phyloP scores from a whole-genome alignment of 371 early-diverging fungal species.

The Rhizopus sp. region DNA sequence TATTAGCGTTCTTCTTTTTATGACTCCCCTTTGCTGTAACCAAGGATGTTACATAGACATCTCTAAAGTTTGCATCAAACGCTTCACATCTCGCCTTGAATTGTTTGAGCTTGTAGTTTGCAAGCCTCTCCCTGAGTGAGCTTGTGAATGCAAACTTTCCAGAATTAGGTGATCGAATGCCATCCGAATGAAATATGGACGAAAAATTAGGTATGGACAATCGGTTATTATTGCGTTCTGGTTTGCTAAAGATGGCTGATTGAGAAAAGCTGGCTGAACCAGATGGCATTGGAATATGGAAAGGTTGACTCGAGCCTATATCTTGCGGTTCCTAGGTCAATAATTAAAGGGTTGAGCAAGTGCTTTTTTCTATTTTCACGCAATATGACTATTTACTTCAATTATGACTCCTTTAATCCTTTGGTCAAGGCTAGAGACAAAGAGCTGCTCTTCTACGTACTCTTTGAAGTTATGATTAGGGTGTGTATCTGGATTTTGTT shows the following conservation, averaged over 20 bases:
- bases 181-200: background rate
- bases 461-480: slow-evolving; percentile 11
- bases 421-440: slow-evolving; percentile 29
- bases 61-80: slow-evolving; percentile 3
- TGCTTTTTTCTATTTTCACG: too few species aligned
- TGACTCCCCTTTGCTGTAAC: background rate
- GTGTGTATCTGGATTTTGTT: too few species aligned
- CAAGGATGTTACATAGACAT: background rate
- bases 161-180: slow-evolving; percentile 14
- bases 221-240: slow-evolving; percentile 3
- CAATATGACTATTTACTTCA: background rate
- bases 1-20: background rate
- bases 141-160: background rate
- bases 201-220: slow-evolving; percentile 20
- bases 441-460: slow-evolving; percentile 23
- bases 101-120: background rate
- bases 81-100: background rate
- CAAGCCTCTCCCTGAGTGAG: background rate
- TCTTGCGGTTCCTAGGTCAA: background rate
- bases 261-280: slow-evolving; percentile 22
- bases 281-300: slow-evolving; percentile 18
- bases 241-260: slow-evolving; percentile 23
- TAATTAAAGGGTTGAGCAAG: too few species aligned
- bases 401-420: background rate
- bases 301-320: background rate